Base-by-base conservation (phyloP, 148 eudicot genomes). In the Nepenthes mirabilis region DNA sequence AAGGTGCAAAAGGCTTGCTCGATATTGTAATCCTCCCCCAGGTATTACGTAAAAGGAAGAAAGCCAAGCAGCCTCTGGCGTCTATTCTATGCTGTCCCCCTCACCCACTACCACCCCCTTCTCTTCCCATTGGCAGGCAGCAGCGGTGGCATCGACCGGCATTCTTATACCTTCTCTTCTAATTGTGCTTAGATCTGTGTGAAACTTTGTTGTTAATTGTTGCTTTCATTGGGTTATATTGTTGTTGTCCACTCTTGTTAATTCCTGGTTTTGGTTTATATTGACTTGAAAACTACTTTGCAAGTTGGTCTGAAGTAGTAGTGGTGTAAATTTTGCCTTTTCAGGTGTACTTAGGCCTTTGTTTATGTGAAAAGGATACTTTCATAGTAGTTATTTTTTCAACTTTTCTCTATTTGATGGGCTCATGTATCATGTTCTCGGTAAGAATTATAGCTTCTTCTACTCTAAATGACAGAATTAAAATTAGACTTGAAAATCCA, bases 1-100 rank as follows among this genome's bases (percentile, higher is more conserved):
- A 85, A 77, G 70, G 79, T 78, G 51, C 95, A 86, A 65, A 90
- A 83, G 70, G 96, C 82, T 54, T 91, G 98, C 77, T 78, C 96
- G 47, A 91, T 91, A 77, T 82, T 91, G 87, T 91, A 77, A 88
- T 81, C 77, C 23, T 23, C 23, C 23, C 23, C 23, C 71, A 47
- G 52, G 53, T 66, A 69, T 65, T 35, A 11, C 70, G 74, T 78
- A 71, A 61, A 74, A 69, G 70, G 74, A 71, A 68, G 57, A 60
- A 65, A 72, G 80, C 72, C 23, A 68, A 51, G 51, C 59, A 59
- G 54, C 57, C 68, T 55, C 23, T 23, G 23, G 71, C 52, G 58
- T 33, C 55, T 11, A 5, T 63, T 23, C 23, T 23, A 23, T 23
- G 23, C 23, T 23, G 23, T 23, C 23, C 51, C 40, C 47, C 70